Evolutionary conservation across 345 rosid genomes (phyloP).

Genomic region (thale cress (Arabidopsis thaliana)): DNA sequence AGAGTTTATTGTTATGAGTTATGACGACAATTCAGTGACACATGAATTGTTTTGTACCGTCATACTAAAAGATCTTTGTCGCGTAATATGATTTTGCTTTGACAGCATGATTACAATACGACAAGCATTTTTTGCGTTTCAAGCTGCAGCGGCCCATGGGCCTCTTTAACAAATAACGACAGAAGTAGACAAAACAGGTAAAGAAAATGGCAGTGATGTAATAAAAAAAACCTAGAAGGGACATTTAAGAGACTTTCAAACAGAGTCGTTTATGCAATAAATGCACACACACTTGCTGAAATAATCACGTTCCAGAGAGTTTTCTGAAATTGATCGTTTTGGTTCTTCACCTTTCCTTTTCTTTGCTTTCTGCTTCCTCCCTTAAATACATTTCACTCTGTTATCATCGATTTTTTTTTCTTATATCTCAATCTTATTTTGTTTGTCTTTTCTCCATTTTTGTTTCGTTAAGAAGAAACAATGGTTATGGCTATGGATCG

Average conservation of each 20-base stretch:
- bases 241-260: neutral
- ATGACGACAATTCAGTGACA: neutral
- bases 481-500: conserved; percentile 42
- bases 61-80: conserved; percentile 4
- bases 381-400: conserved; percentile 31
- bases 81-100: conserved; percentile 9
- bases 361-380: conserved; percentile 16
- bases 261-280: neutral
- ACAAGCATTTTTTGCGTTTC: neutral
- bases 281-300: conserved; percentile 13
- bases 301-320: conserved; percentile 13
- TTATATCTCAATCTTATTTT: neutral
- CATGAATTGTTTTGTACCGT: neutral
- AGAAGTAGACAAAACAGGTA: neutral
- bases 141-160: neutral
- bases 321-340: conserved; percentile 33
- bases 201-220: conserved; percentile 25
- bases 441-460: neutral
- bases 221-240: conserved; percentile 9
- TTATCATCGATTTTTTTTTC: conserved; percentile 36
- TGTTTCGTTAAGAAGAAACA: neutral
- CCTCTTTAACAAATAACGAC: neutral
- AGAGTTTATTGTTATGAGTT: neutral
- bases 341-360: conserved; percentile 18
- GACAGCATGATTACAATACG: neutral